Conservation (phyloP, 352 stramenopile genomes). For the Phytopythium mirpurense region DNA sequence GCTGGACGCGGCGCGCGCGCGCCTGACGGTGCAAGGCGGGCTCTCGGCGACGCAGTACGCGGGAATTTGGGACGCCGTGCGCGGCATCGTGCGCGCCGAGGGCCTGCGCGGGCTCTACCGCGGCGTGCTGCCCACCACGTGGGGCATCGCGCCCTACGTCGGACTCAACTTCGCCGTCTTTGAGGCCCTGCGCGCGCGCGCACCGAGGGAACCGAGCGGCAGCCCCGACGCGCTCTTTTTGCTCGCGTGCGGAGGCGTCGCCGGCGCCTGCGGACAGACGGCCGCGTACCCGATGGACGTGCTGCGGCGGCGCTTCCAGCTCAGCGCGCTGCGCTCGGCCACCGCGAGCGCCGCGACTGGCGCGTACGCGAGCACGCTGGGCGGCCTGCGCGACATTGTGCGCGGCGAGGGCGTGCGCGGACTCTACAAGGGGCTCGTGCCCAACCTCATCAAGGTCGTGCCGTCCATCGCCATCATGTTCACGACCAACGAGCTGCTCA, state of each 20-base stretch:
- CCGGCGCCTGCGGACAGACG: slow-evolving; percentile 65
- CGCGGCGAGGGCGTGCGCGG: slow-evolving; percentile 43
- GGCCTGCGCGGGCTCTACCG: slow-evolving; percentile 55
- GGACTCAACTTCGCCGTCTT: slow-evolving; percentile 79
- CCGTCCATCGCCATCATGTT: slow-evolving; percentile 82
- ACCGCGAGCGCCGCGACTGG: neutral
- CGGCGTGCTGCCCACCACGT: slow-evolving; percentile 53
- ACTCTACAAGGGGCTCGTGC: slow-evolving; percentile 61
- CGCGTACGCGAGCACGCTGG: slow-evolving; percentile 48
- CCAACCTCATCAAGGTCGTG: slow-evolving; percentile 77
- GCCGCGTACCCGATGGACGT: slow-evolving; percentile 74
- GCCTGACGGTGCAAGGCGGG: slow-evolving; percentile 62
- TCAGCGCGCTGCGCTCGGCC: slow-evolving; percentile 34
- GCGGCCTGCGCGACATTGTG: slow-evolving; percentile 41
- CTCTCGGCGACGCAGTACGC: slow-evolving; percentile 57
- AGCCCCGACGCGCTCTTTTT: slow-evolving; percentile 52
- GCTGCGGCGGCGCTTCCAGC: slow-evolving; percentile 66
- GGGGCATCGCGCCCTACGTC: slow-evolving; percentile 70
- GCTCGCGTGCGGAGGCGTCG: slow-evolving; percentile 51
- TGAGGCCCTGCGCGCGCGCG: slow-evolving; percentile 43
- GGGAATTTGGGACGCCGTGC: slow-evolving; percentile 54
- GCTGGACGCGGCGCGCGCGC: slow-evolving; percentile 66
- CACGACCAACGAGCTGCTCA: slow-evolving; percentile 71
- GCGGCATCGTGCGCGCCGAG: slow-evolving; percentile 41
- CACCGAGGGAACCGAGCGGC: slow-evolving; percentile 34